Percentiles rank a stretch among this genome's conserved stretches.
phyloP scores from a whole-genome alignment of 805 yeast genomes.

The Blastobotrys mokoenaii region DNA sequence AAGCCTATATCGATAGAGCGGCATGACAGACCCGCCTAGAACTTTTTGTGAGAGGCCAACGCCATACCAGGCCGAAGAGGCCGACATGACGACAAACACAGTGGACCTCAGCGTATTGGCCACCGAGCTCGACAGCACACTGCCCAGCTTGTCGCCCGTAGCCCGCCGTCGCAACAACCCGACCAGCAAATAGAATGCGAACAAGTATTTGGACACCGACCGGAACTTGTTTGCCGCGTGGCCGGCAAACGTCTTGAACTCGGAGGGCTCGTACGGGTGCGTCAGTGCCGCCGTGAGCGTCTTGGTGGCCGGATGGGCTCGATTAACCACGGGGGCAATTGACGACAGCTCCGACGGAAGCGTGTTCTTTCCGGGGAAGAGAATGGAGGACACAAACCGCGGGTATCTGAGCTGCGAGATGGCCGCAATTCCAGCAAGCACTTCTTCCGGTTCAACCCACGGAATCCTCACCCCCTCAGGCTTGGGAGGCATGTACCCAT shows the following conservation, averaged over 20 bases:
- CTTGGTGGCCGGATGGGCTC: conserved; percentile 28
- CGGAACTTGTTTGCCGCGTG: conserved; percentile 20
- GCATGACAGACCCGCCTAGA: conserved; percentile 24
- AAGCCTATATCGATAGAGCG: conserved; percentile 29
- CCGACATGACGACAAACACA: conserved; percentile 27
- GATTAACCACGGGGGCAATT: conserved; percentile 21
- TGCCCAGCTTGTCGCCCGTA: conserved; percentile 1
- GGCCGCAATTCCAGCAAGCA: conserved; percentile 25
- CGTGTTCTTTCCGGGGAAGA: conserved; percentile 18
- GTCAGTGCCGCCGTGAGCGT: conserved; percentile 27
- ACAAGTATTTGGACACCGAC: conserved; percentile 22
- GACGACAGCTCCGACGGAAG: conserved; percentile 13
- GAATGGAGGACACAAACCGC: conserved; percentile 23
- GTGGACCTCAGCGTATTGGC: conserved; percentile 26
- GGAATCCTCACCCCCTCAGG: conserved; percentile 22
- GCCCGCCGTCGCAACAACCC: conserved; percentile 12
- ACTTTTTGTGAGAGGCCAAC: conserved; percentile 28
- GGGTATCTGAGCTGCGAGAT: conserved; percentile 28
- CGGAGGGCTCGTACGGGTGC: conserved; percentile 25
- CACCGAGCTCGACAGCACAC: conserved; percentile 11
- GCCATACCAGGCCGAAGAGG: conserved; percentile 33
- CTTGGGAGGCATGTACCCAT: conserved; percentile 23
- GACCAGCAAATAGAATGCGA: conserved; percentile 22
- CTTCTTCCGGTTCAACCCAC: conserved; percentile 28
- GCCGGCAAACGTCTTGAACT: conserved; percentile 18